These are phyloP conservation scores for Rubroboletus satanas DNA, from an alignment of 768 basidiomycete species.

Conservation along the genomic window DNA sequence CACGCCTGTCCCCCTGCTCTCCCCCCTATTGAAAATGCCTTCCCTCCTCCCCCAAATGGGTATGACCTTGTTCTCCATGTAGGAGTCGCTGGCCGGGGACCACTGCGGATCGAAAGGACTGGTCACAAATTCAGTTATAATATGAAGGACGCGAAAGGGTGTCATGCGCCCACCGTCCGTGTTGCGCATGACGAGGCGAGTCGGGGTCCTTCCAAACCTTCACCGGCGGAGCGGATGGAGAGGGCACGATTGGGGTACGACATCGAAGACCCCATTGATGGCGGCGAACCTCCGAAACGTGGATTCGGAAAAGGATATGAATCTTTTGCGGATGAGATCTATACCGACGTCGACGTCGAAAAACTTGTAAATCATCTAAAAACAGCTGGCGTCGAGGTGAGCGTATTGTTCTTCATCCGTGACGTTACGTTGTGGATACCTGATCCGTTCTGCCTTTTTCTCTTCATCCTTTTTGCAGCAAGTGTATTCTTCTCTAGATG, in stretches of 20 bases:
- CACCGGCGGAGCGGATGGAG: slow-evolving; percentile 28
- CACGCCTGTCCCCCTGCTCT: slow-evolving; percentile 56
- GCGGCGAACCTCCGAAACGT: slow-evolving; percentile 31
- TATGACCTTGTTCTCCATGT: slow-evolving; percentile 73
- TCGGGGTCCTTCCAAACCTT: slow-evolving; percentile 19
- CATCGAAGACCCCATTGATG: slow-evolving; percentile 24
- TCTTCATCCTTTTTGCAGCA: slow-evolving; percentile 37
- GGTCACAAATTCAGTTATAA: slow-evolving; percentile 66
- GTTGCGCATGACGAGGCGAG: slow-evolving; percentile 24
- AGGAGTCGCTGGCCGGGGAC: slow-evolving; percentile 62
- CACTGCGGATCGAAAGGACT: slow-evolving; percentile 59
- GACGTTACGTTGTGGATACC: slow-evolving; percentile 1
- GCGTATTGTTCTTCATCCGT: slow-evolving; percentile 1
- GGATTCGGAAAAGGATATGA: slow-evolving; percentile 38
- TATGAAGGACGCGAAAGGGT: slow-evolving; percentile 61
- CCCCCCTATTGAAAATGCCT: slow-evolving; percentile 38
- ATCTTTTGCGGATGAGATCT: slow-evolving; percentile 33
- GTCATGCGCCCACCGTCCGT: slow-evolving; percentile 46
- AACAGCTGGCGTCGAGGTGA: slow-evolving; percentile 30
- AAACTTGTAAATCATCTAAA: slow-evolving; percentile 37
- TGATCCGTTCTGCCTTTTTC: not conserved
- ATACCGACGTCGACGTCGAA: slow-evolving; percentile 35
- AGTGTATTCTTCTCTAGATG: slow-evolving; percentile 70
- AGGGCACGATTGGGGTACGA: slow-evolving; percentile 29
- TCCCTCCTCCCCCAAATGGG: slow-evolving; percentile 41